Evolutionary conservation across 1,139 yeast species (phyloP).

Genomic region (Yamadazyma blattariae): DNA sequence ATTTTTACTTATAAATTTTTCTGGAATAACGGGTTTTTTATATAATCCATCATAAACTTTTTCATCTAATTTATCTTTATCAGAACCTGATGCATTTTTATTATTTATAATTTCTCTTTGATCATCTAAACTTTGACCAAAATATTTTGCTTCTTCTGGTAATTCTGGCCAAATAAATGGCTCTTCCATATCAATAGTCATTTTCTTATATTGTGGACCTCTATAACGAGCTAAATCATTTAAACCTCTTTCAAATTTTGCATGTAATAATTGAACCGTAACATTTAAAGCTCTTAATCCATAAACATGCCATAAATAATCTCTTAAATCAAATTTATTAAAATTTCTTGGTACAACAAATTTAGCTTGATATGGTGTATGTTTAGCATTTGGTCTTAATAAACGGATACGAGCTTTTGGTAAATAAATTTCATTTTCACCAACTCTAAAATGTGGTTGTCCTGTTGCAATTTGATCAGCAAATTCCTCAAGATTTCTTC

Average conservation of each 20-base stretch:
- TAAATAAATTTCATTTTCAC: slow-evolving; percentile 69
- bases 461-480: slow-evolving; percentile 61
- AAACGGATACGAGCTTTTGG: slow-evolving; percentile 82
- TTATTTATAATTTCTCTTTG: slow-evolving; percentile 27
- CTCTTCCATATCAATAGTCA: slow-evolving; percentile 91
- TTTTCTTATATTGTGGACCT: slow-evolving; percentile 80
- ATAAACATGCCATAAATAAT: slow-evolving; percentile 82
- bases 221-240: slow-evolving; percentile 71
- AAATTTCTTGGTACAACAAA: slow-evolving; percentile 88
- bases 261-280: slow-evolving; percentile 81
- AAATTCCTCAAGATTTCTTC: slow-evolving; percentile 40
- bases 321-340: slow-evolving; percentile 88
- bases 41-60: slow-evolving; percentile 76
- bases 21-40: slow-evolving; percentile 67
- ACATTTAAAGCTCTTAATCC: slow-evolving; percentile 85
- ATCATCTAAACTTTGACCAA: slow-evolving; percentile 22
- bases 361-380: slow-evolving; percentile 93
- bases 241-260: slow-evolving; percentile 59
- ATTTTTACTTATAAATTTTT: slow-evolving; percentile 64
- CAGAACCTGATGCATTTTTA: slow-evolving; percentile 57
- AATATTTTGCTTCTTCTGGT: slow-evolving; percentile 26
- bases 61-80: slow-evolving; percentile 56
- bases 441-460: slow-evolving; percentile 77
- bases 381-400: slow-evolving; percentile 86
- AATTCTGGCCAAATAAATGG: slow-evolving; percentile 94